Base-by-base conservation (phyloP, 768 basidiomycete species). In the Mycena rosella region DNA sequence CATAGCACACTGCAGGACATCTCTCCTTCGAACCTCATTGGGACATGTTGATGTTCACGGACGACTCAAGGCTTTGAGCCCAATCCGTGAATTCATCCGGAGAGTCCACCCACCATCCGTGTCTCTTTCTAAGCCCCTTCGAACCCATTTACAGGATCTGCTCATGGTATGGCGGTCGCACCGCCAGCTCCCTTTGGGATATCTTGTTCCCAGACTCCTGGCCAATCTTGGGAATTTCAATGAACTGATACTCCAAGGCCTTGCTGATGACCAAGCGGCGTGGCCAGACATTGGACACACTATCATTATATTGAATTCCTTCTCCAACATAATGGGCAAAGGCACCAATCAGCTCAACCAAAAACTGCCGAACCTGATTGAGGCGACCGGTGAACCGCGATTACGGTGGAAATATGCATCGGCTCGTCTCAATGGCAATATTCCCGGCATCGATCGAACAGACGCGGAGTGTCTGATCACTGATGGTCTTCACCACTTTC, bases 21-120 rank as follows among this genome's bases (percentile, higher is more conserved):
- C 48, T 14, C 29, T 65, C n/a, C 11, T 65, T 14, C 38, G 57
- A 20, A 45, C 57, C 15, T 65, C 64, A 20, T 36, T 65, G 22
- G 64, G 57, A 0, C 45, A 65, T 24, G 24, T 58, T 20, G 63
- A 65, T 36, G 9, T 5, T 7, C 42, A 20, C 6, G 29, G 42
- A 0, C 63, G 56, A 3, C 34, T 65, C 24, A 57, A 56, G 36
- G 51, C 51, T n/a, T n/a, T n/a, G n/a, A n/a, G n/a, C n/a, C n/a
- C n/a, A n/a, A n/a, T n/a, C n/a, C n/a, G n/a, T n/a, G 22, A 5
- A n/a, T 13, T 24, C 38, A 27, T 49, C 5, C 4, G 27, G 17
- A 29, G 27, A 3, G 27, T 27, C 14, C 48, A 49, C 24, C 48
- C 48, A 17, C 48, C 48, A 8, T 8, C 48, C 6, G 6, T n/a